phyloP scores from a whole-genome alignment of 1,284 basidiomycete genomes.

The Puccinia horiana region DNA sequence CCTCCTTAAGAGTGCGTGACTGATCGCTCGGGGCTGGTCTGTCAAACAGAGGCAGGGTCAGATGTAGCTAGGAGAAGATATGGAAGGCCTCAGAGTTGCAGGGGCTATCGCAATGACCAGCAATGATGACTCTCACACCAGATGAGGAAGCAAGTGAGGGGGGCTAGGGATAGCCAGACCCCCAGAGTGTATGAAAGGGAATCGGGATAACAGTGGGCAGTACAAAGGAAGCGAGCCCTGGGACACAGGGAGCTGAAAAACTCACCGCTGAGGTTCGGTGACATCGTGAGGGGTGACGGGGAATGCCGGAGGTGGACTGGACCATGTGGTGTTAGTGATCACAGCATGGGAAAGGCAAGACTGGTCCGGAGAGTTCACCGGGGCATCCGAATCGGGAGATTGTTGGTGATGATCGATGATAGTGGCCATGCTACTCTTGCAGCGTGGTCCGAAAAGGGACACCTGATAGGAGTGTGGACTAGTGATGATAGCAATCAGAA shows the following conservation, averaged over 20 bases:
- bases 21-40: not conserved
- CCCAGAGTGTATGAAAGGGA: too few species aligned
- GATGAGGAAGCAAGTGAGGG: too few species aligned
- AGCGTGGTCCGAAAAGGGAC: too few species aligned
- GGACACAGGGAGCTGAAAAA: not conserved
- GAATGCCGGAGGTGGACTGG: not conserved
- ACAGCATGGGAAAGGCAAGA: not conserved
- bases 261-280: not conserved
- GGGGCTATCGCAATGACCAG: too few species aligned
- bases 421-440: not conserved
- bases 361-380: not conserved
- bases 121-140: too few species aligned
- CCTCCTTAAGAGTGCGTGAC: not conserved
- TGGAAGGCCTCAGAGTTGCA: too few species aligned
- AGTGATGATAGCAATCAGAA: too few species aligned
- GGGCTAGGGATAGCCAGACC: too few species aligned
- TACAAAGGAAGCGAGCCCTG: not conserved
- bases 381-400: not conserved
- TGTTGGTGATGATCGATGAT: not conserved
- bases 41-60: not conserved
- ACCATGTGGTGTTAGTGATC: not conserved
- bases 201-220: not conserved
- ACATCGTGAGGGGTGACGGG: constrained; percentile 7
- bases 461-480: too few species aligned
- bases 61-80: too few species aligned